phyloP scores from a whole-genome alignment of 306 rosid genomes.

The Corylus americana region DNA sequence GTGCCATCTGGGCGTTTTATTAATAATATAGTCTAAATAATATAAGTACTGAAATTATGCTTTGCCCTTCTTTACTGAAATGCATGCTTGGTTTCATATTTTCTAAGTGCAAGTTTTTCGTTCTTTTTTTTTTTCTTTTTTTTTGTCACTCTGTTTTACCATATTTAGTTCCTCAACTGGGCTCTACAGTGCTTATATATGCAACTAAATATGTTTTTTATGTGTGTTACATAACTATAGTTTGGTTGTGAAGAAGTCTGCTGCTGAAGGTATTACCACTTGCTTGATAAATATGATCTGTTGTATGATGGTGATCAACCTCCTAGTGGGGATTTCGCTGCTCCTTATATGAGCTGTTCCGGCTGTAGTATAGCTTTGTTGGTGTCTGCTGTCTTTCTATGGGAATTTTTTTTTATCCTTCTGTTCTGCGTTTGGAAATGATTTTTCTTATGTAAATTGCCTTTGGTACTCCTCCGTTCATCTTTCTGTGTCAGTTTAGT shows the following conservation, averaged over 20 bases:
- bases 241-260: not conserved
- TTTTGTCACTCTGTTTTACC: not conserved
- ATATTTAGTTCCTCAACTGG: not conserved
- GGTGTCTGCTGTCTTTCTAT: not conserved
- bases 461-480: not conserved
- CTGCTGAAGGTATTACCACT: not conserved
- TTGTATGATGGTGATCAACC: not conserved
- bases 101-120: not conserved
- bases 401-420: not conserved
- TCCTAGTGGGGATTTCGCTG: not conserved
- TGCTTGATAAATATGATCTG: not conserved
- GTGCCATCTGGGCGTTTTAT: conserved; percentile 15
- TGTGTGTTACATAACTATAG: not conserved
- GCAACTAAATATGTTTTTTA: not conserved
- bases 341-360: not conserved
- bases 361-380: not conserved
- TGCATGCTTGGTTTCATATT: not conserved
- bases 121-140: not conserved
- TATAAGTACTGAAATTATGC: conserved; percentile 3
- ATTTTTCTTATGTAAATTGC: not conserved
- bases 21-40: conserved; percentile 16
- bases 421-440: not conserved
- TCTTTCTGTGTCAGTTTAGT: too few species aligned
- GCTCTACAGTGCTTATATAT: not conserved
- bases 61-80: not conserved